Percentiles rank a stretch among this genome's conserved stretches.
These are phyloP conservation scores for Echites panduratus DNA, from an alignment of 257 asterid species.

Conservation along the genomic window DNA sequence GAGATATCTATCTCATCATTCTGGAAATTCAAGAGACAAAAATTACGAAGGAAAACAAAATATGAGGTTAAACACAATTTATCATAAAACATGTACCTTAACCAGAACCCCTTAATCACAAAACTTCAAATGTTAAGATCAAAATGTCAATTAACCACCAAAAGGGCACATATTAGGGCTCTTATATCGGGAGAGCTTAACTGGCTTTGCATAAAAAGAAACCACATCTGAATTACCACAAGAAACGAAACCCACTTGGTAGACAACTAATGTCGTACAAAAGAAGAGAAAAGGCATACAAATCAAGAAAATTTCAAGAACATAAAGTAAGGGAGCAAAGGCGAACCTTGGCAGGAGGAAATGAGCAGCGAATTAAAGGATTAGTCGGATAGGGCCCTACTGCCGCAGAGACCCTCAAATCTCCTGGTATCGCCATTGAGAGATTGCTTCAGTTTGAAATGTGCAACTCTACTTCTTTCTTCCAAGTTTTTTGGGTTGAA, in stretches of 20 bases:
- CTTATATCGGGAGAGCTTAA: neutral
- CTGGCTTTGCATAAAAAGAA: neutral
- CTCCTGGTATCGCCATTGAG: slow-evolving; percentile 60
- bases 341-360: slow-evolving; percentile 62
- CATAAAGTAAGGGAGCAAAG: neutral
- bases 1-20: neutral
- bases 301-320: neutral
- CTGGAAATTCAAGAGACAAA: neutral
- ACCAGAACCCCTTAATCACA: neutral
- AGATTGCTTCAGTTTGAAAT: neutral
- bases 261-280: neutral
- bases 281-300: neutral
- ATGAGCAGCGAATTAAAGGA: slow-evolving; percentile 41
- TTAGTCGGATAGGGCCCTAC: slow-evolving; percentile 49
- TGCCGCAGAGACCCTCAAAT: slow-evolving; percentile 72
- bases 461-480: neutral
- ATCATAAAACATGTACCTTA: neutral
- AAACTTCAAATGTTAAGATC: neutral
- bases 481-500: neutral
- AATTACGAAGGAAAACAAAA: too few species aligned
- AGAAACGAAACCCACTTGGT: neutral
- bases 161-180: neutral
- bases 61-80: neutral
- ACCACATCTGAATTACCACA: neutral
- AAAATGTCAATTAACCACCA: neutral